Percentiles rank a stretch among this genome's conserved stretches.
These are phyloP conservation scores for Neofusicoccum sp. DNA, from an alignment of 2,329 filamentous ascomycete species.

Conservation along the genomic window DNA sequence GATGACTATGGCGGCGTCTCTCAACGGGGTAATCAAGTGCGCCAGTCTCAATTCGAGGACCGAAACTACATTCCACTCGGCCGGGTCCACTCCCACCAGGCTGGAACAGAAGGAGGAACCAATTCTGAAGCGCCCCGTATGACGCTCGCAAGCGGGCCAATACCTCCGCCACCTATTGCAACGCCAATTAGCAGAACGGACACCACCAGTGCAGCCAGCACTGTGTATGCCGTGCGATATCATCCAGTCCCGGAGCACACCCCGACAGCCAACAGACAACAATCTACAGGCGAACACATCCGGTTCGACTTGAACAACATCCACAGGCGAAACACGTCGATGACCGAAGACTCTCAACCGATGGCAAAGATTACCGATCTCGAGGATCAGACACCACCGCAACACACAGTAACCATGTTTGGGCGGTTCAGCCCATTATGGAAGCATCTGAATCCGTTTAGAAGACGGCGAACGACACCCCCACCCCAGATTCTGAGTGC, in stretches of 20 bases:
- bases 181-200: slow-evolving; percentile 61
- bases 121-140: neutral
- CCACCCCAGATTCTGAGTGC: slow-evolving; percentile 60
- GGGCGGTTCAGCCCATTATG: slow-evolving; percentile 11
- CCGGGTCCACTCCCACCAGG: slow-evolving; percentile 11
- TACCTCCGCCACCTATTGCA: slow-evolving; percentile 47
- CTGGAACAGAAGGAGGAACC: neutral
- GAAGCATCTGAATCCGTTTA: slow-evolving; percentile 51
- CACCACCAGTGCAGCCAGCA: slow-evolving; percentile 61
- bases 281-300: slow-evolving; percentile 21
- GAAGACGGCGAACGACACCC: slow-evolving; percentile 55
- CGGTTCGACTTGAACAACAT: neutral
- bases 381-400: slow-evolving; percentile 10
- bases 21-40: slow-evolving; percentile 29
- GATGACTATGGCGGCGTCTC: slow-evolving; percentile 30
- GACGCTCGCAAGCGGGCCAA: slow-evolving; percentile 23
- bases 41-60: slow-evolving; percentile 19
- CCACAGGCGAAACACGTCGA: neutral
- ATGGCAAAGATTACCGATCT: slow-evolving; percentile 5
- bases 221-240: slow-evolving; percentile 63
- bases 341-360: slow-evolving; percentile 2
- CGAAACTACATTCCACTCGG: slow-evolving; percentile 15
- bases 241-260: slow-evolving; percentile 46
- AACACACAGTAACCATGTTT: slow-evolving; percentile 16
- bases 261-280: slow-evolving; percentile 44